Evolutionary conservation across 2,329 filamentous ascomycete genomes (phyloP).

Genomic region (Clonostachys solani): DNA sequence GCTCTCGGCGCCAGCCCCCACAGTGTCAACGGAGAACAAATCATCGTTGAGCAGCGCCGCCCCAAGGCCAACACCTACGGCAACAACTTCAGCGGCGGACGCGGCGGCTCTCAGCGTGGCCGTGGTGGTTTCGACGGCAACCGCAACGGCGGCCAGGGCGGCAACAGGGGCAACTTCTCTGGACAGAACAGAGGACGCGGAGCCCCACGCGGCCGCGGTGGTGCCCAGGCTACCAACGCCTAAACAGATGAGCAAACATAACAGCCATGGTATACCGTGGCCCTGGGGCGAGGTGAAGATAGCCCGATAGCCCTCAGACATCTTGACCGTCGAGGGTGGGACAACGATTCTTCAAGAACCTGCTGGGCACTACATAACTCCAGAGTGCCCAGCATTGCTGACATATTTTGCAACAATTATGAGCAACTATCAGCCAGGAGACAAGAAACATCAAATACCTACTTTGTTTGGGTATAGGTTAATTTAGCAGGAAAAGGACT

Average conservation of each 20-base stretch:
- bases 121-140: constrained; percentile 60
- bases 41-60: constrained; percentile 86
- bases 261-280: too few species aligned
- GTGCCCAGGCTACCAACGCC: constrained; percentile 48
- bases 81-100: constrained; percentile 61
- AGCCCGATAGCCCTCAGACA: too few species aligned
- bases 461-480: too few species aligned
- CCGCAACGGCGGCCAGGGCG: constrained; percentile 56
- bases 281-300: too few species aligned
- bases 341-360: too few species aligned
- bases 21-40: constrained; percentile 74
- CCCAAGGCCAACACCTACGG: constrained; percentile 68
- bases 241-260: constrained; percentile 16
- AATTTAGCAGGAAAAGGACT: too few species aligned
- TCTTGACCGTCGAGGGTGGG: too few species aligned
- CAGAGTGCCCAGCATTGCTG: too few species aligned
- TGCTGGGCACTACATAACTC: too few species aligned
- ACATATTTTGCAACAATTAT: too few species aligned
- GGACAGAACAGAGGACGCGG: constrained; percentile 64
- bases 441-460: too few species aligned
- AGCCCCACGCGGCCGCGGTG: constrained; percentile 61
- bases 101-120: constrained; percentile 57
- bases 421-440: too few species aligned
- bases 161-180: constrained; percentile 65
- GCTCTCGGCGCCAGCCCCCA: constrained; percentile 84